Conservation (phyloP, 805 yeast species). For the Candida parachauliodes region DNA sequence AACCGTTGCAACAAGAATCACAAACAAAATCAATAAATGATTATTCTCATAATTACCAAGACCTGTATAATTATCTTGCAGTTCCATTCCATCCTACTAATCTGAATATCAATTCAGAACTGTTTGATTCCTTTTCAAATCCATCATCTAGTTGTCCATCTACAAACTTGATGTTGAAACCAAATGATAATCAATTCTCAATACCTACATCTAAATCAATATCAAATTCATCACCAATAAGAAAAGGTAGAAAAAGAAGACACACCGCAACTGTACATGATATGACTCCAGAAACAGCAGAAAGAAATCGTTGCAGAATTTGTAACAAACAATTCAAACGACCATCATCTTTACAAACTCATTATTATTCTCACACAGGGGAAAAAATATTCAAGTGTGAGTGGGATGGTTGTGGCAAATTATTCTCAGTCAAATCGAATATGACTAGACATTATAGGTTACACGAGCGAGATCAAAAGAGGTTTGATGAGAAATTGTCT, state of each 20-base stretch:
- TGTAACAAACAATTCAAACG: conserved; percentile 79
- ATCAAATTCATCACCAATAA: neutral
- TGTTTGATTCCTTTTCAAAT: neutral
- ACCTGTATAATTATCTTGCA: conserved; percentile 5
- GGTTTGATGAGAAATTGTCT: conserved; percentile 3
- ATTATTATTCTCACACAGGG: conserved; percentile 64
- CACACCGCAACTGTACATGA: conserved; percentile 19
- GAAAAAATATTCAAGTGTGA: conserved; percentile 33
- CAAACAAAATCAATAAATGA: neutral
- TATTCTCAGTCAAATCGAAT: conserved; percentile 74
- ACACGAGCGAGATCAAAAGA: conserved; percentile 39
- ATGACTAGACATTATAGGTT: conserved; percentile 75
- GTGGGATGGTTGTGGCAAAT: conserved; percentile 63
- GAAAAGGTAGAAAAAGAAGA: conserved; percentile 13
- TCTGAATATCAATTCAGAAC: neutral
- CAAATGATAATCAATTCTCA: conserved; percentile 1
- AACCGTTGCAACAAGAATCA: no score
- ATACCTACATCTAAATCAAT: neutral
- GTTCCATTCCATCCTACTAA: conserved; percentile 4
- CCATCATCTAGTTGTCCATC: no score
- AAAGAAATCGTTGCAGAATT: conserved; percentile 46
- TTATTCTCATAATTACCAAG: neutral
- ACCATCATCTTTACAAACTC: conserved; percentile 79
- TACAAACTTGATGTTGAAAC: conserved; percentile 10
- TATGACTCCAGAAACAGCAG: conserved; percentile 45